A percentile compares a stretch with the other conserved stretches of the same genome.
Evolutionary conservation across 2,329 filamentous ascomycete species (phyloP).

Genomic region (Tothia fuscella): DNA sequence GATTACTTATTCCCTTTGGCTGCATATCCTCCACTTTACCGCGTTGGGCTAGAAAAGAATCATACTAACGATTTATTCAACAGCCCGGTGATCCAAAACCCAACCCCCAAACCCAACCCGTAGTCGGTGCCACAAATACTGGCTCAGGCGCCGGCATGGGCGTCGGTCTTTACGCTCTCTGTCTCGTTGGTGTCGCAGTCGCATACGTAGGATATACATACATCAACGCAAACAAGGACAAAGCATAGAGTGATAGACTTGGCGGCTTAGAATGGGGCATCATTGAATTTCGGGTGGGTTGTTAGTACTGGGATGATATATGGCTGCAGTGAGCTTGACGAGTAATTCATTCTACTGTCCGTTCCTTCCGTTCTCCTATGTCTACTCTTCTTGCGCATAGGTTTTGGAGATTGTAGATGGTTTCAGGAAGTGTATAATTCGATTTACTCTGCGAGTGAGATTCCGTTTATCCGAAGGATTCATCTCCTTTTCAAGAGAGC

Average conservation of each 20-base stretch:
- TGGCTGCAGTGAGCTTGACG: too few species aligned
- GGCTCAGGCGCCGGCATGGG: slow-evolving; percentile 48
- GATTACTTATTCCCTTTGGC: background rate
- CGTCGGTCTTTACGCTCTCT: slow-evolving; percentile 67
- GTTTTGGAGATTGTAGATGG: too few species aligned
- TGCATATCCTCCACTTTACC: background rate
- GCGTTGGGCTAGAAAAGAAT: background rate
- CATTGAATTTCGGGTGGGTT: too few species aligned
- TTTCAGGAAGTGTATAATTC: too few species aligned
- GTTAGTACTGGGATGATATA: too few species aligned
- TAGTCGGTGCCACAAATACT: slow-evolving; percentile 37
- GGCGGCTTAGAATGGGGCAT: background rate
- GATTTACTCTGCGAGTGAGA: too few species aligned
- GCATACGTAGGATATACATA: slow-evolving; percentile 83
- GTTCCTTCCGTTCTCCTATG: too few species aligned
- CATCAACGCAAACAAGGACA: slow-evolving; percentile 39
- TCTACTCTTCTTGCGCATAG: too few species aligned
- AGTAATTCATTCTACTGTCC: too few species aligned
- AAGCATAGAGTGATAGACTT: background rate
- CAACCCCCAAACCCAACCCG: slow-evolving; percentile 36
- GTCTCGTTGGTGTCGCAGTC: slow-evolving; percentile 63
- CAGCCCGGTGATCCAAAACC: slow-evolving; percentile 69
- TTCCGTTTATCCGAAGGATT: too few species aligned
- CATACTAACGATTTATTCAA: background rate
- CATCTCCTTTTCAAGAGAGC: too few species aligned